phyloP scores from a whole-genome alignment of 106 monocot species.

The Allium fistulosum region DNA sequence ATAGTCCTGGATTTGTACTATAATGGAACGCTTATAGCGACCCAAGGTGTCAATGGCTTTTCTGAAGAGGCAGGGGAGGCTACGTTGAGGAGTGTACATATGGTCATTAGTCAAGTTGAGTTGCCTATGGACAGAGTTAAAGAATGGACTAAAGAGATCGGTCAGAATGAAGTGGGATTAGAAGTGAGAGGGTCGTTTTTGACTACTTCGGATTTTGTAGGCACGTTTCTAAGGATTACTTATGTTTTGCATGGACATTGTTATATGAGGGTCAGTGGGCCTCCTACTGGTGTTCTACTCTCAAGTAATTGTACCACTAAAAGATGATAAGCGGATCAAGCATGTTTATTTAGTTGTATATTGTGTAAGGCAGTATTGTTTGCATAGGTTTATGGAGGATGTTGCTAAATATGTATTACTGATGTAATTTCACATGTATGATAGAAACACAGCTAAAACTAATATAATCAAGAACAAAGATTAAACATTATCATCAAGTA shows the following conservation, averaged over 20 bases:
- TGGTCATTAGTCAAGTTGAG: slow-evolving; percentile 53
- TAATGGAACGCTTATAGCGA: slow-evolving; percentile 31
- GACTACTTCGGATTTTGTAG: slow-evolving; percentile 38
- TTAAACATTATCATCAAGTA: too few relatives aligned
- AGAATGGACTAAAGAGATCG: slow-evolving; percentile 24
- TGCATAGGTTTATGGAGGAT: too few relatives aligned
- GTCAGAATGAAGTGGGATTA: slow-evolving; percentile 17
- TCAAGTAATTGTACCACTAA: neutral
- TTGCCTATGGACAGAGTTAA: slow-evolving; percentile 21
- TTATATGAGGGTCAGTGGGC: slow-evolving; percentile 24
- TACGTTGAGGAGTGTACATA: slow-evolving; percentile 32
- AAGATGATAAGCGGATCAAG: too few relatives aligned
- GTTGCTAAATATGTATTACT: too few relatives aligned
- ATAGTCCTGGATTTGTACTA: slow-evolving; percentile 59
- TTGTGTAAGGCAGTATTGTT: too few relatives aligned
- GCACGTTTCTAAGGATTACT: slow-evolving; percentile 22
- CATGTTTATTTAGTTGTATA: too few relatives aligned
- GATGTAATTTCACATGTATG: too few relatives aligned
- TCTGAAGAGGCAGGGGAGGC: slow-evolving; percentile 24
- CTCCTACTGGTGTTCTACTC: slow-evolving; percentile 49
- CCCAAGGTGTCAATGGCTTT: slow-evolving; percentile 38
- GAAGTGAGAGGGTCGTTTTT: slow-evolving; percentile 26
- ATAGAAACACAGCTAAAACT: too few relatives aligned
- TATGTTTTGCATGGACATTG: slow-evolving; percentile 38
- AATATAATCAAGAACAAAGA: too few relatives aligned